Evolutionary conservation across 495 filamentous ascomycete genomes (phyloP).

Genomic region (Hypoxylon intermedium): DNA sequence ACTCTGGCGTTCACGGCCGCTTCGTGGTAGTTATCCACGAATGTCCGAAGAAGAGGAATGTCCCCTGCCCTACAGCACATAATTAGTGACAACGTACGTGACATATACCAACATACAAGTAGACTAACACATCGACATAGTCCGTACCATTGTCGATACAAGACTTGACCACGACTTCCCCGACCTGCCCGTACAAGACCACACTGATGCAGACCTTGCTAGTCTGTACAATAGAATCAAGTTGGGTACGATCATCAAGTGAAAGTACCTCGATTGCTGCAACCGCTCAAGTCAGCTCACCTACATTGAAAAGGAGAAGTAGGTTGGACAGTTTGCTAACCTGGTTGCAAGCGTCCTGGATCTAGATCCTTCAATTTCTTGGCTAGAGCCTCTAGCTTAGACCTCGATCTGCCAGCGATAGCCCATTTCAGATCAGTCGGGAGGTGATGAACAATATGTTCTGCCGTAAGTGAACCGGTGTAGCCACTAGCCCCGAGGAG

Average conservation of each 20-base stretch:
- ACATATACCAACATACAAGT: not conserved
- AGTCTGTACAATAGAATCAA: constrained; percentile 65
- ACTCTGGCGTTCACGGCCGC: constrained; percentile 72
- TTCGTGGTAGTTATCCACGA: constrained; percentile 75
- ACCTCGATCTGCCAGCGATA: constrained; percentile 73
- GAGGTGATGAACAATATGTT: constrained; percentile 68
- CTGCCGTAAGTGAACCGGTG: constrained; percentile 73
- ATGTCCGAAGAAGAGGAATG: constrained; percentile 70
- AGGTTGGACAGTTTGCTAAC: constrained; percentile 46
- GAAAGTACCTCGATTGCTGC: constrained; percentile 23
- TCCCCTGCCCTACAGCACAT: constrained; percentile 63
- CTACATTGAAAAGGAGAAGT: not conserved
- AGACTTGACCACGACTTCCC: constrained; percentile 74
- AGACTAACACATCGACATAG: constrained; percentile 68
- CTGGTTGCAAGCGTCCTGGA: constrained; percentile 67
- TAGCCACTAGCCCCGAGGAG: constrained; percentile 73
- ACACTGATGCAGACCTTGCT: constrained; percentile 74
- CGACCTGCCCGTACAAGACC: constrained; percentile 75
- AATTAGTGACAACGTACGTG: not conserved
- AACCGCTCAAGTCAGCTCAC: constrained; percentile 1
- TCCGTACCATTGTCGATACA: constrained; percentile 80
- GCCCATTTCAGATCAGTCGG: constrained; percentile 82
- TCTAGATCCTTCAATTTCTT: constrained; percentile 66
- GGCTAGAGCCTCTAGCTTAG: constrained; percentile 68
- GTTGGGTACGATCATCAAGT: constrained; percentile 59